Evolutionary conservation across 2,329 filamentous ascomycete species (phyloP), one percentile per base, ranked within the genome.

Genomic region (Sporothrix luriei): DNA sequence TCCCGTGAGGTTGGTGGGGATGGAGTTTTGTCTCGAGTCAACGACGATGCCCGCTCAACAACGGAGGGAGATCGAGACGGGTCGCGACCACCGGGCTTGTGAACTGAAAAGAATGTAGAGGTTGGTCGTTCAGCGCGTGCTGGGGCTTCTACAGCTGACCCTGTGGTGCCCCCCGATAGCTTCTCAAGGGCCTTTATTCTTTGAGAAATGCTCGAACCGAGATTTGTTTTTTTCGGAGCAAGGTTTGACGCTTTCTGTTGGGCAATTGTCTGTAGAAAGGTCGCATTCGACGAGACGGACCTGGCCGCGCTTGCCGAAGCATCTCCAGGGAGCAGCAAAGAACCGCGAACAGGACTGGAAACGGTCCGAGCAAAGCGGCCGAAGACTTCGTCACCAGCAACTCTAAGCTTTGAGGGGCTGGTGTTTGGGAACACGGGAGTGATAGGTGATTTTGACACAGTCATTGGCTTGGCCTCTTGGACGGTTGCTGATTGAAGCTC

Each of bases 161-260:
- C 72, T 11, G 77, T 74, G 57, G 78, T 72, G 76, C 78, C 76
- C 76, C 84, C 80, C 71, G 89, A 85, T 73, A 95, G 85, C 78
- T 93, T 94, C 77, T 97, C 92, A 68, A 99, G 83, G 7, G 94
- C 93, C 79, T 97, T 96, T 78, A 98, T 98, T 54, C 95, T 90
- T 78, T 94, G 92, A 3, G 94, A 96, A 71, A 99, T 97, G 74
- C 92, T 93, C 10, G 91, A 93, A 9, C 93, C 94, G 29, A 98
- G 87, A 75, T 92, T 95, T 73, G 90, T 85, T 78, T 94, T 96
- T 77, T 91, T 93, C 3, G 87, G 82, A 61, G 84, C 81, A 65
- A 90, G 76, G 66, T 84, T 84, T 16, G 85, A 77, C 16, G 79
- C 79, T 21, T 71, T 66, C 74, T 87, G 85, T 72, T 85, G 86